Percentiles rank a stretch among this genome's conserved stretches.
phyloP scores from a whole-genome alignment of 2,329 filamentous ascomycete species.

The Calcarisporium arbuscula region DNA sequence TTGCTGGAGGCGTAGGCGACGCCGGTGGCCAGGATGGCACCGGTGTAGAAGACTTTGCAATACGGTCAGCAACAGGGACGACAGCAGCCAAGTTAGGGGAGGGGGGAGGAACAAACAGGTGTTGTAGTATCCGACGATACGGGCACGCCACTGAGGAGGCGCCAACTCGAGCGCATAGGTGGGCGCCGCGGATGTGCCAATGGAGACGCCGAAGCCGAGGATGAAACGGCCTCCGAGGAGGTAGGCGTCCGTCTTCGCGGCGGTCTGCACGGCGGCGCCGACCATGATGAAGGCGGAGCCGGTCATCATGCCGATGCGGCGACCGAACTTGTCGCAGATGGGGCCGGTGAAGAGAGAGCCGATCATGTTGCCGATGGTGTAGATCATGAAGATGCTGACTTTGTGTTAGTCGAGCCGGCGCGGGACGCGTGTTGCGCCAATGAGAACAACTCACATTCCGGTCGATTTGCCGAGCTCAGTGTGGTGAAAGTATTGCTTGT shows the following conservation, averaged over 20 bases:
- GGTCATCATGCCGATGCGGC: slow-evolving; percentile 34
- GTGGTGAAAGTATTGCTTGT: slow-evolving; percentile 20
- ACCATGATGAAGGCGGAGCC: slow-evolving; percentile 33
- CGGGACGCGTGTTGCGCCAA: too few relatives aligned
- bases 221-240: slow-evolving; percentile 47
- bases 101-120: slow-evolving; percentile 20
- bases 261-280: slow-evolving; percentile 32
- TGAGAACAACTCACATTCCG: slow-evolving; percentile 18
- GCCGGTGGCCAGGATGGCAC: slow-evolving; percentile 48
- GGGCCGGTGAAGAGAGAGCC: slow-evolving; percentile 34
- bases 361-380: slow-evolving; percentile 36
- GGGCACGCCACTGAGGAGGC: slow-evolving; percentile 45
- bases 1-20: slow-evolving; percentile 43
- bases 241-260: slow-evolving; percentile 28
- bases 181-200: slow-evolving; percentile 31
- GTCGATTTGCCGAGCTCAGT: slow-evolving; percentile 19
- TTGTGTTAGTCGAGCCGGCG: too few relatives aligned
- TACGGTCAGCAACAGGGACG: neutral
- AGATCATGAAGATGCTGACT: slow-evolving; percentile 37
- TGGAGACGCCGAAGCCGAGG: slow-evolving; percentile 45
- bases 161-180: slow-evolving; percentile 42
- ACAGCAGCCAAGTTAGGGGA: neutral
- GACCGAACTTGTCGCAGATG: slow-evolving; percentile 33
- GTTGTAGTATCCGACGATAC: slow-evolving; percentile 33
- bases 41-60: slow-evolving; percentile 29